Conservation (phyloP, 2,329 filamentous ascomycete genomes). For the Metarhizium humberi region DNA sequence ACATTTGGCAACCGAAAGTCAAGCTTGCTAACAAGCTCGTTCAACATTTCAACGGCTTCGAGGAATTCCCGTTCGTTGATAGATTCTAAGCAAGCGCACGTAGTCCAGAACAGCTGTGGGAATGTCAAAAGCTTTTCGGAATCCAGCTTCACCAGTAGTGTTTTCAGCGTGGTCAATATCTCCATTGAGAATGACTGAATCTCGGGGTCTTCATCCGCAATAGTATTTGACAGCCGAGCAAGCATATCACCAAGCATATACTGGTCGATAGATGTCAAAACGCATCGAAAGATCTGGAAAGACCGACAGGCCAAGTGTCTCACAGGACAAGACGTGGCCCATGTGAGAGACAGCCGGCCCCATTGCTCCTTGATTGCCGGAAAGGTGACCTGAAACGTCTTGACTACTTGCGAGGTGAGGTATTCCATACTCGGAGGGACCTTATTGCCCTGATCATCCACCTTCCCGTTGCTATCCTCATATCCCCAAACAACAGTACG, state of each 20-base stretch:
- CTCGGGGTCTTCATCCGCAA: constrained; percentile 87
- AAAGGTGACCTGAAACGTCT: constrained; percentile 76
- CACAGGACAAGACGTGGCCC: constrained; percentile 95
- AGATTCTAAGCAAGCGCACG: constrained; percentile 89
- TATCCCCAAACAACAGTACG: constrained; percentile 85
- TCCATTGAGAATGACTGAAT: constrained; percentile 98
- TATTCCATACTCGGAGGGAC: constrained; percentile 83
- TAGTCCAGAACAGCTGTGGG: constrained; percentile 96
- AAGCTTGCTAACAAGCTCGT: constrained; percentile 74
- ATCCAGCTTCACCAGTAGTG: constrained; percentile 78
- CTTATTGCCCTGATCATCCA: constrained; percentile 62
- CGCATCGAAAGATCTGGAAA: constrained; percentile 94
- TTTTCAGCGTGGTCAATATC: constrained; percentile 87
- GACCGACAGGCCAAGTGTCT: constrained; percentile 91
- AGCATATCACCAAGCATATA: constrained; percentile 97
- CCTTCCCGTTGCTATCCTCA: constrained; percentile 80
- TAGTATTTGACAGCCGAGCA: constrained; percentile 87
- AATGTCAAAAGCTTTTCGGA: constrained; percentile 75
- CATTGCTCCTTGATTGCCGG: constrained; percentile 84
- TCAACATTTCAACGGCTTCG: constrained; percentile 84
- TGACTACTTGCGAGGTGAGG: constrained; percentile 71
- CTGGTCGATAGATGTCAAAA: constrained; percentile 82
- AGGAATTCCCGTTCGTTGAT: constrained; percentile 94
- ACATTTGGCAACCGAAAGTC: constrained; percentile 66
- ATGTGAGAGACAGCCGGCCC: constrained; percentile 81